Evolutionary conservation across 1,284 basidiomycete species (phyloP), one percentile per base, ranked within the genome.

Genomic region (Microbotryum intermedium): DNA sequence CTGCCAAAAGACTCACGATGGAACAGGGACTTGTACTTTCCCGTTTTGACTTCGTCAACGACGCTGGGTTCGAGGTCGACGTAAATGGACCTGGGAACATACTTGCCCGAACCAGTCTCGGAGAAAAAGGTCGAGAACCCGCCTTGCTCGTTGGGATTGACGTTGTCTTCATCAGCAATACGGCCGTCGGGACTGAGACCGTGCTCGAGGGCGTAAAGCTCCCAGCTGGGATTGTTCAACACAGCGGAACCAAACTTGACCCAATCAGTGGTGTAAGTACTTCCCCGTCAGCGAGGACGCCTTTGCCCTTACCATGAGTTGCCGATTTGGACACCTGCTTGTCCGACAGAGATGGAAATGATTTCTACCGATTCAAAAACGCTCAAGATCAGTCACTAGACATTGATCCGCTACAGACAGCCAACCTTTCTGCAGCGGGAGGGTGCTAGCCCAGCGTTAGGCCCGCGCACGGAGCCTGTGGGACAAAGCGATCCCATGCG

Each of bases 101-200:
- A 87, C 81, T 98, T 95, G 70, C 92, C 91, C 60, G 86, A 84
- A 66, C 88, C 87, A 57, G 88, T 89, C 78, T 90, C 89, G 46
- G 88, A 89, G 78, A 91, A 91, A 80, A 94, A 94, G 61, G 95
- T 98, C 55, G 89, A 90, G 80, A 97, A 97, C 53, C 95, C 95
- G 72, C 84, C 84, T 74, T 97, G 88, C 70, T 50, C 55, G 60
- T 62, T 61, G 48, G 59, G 59, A 58, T 64, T 64, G 47, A 60
- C 62, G 29, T n/a, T 55, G 52, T 57, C 64, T 58, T 68, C 61
- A 58, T 66, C 84, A 65, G 83, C 76, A 72, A 94, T 80, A 72
- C 90, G 89, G 76, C 92, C 92, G 75, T 97, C 92, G 68, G 91
- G 90, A 88, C 86, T 90, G 70, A 99, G 82, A 74, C 93, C 93